A percentile compares a stretch with the other conserved stretches of the same genome.
These are phyloP conservation scores for Cladosporium velox DNA, from an alignment of 2,329 filamentous ascomycete species.

Conservation along the genomic window DNA sequence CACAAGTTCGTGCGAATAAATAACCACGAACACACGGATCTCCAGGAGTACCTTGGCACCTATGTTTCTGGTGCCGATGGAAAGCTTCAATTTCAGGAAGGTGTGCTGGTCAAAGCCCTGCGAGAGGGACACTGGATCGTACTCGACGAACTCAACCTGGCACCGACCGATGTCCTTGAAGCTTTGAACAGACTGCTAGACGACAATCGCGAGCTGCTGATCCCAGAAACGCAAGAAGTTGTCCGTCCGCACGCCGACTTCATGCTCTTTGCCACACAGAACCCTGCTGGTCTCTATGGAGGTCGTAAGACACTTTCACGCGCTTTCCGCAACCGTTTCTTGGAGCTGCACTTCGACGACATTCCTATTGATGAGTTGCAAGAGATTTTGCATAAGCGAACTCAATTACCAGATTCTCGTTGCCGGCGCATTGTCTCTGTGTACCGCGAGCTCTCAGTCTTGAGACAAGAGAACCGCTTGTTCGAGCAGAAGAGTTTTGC, in stretches of 20 bases:
- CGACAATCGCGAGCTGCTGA: slow-evolving; percentile 91
- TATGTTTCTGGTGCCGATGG: slow-evolving; percentile 87
- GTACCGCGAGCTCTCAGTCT: slow-evolving; percentile 85
- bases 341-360: slow-evolving; percentile 97
- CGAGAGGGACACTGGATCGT: slow-evolving; percentile 97
- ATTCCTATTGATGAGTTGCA: slow-evolving; percentile 94
- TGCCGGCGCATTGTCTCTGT: slow-evolving; percentile 88
- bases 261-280: slow-evolving; percentile 97
- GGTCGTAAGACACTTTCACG: slow-evolving; percentile 90
- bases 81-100: slow-evolving; percentile 87
- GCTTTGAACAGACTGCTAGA: slow-evolving; percentile 93
- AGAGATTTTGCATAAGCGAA: slow-evolving; percentile 84
- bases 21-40: slow-evolving; percentile 97
- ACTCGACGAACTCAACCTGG: slow-evolving; percentile 93
- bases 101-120: slow-evolving; percentile 87
- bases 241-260: slow-evolving; percentile 92
- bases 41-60: slow-evolving; percentile 95
- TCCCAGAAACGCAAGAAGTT: slow-evolving; percentile 94
- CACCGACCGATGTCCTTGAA: slow-evolving; percentile 94
- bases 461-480: slow-evolving; percentile 85
- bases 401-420: slow-evolving; percentile 86
- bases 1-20: slow-evolving; percentile 99
- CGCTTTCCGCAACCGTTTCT: slow-evolving; percentile 93
- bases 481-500: slow-evolving; percentile 99
- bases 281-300: slow-evolving; percentile 92